Percentiles rank a stretch among this genome's conserved stretches.
Conservation (phyloP, 2,329 filamentous ascomycete genomes). For the Colletotrichum euphorbiae region DNA sequence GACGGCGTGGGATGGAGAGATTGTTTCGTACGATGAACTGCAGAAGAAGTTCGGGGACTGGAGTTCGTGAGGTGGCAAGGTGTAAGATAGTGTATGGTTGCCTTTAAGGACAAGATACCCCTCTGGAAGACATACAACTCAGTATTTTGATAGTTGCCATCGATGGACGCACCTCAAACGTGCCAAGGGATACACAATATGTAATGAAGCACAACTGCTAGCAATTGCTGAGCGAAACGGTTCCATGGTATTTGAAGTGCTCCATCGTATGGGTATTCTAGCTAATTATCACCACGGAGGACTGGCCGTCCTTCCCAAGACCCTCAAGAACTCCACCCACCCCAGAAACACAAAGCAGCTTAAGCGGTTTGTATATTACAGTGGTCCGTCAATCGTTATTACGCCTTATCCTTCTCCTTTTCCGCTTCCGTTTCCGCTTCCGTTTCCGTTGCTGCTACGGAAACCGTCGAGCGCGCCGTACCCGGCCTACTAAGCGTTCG, state of each 20-base stretch:
- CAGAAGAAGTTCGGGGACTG: slow-evolving; percentile 41
- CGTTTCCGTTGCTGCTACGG: slow-evolving; percentile 29
- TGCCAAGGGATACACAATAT: neutral
- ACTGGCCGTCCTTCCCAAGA: neutral
- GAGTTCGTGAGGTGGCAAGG: slow-evolving; percentile 1
- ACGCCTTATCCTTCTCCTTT: slow-evolving; percentile 18
- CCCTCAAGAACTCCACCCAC: slow-evolving; percentile 17
- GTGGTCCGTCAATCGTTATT: neutral
- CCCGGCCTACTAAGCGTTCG: slow-evolving; percentile 56
- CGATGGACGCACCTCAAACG: no score
- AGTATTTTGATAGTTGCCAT: neutral
- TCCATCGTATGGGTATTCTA: slow-evolving; percentile 33
- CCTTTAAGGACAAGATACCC: slow-evolving; percentile 16
- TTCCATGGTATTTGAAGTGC: neutral
- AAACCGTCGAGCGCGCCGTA: slow-evolving; percentile 50
- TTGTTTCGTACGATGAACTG: slow-evolving; percentile 51
- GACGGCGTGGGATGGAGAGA: slow-evolving; percentile 47
- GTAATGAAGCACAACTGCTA: neutral
- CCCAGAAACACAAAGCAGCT: neutral
- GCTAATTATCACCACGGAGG: neutral
- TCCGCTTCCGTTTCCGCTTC: neutral
- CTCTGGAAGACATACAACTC: slow-evolving; percentile 10
- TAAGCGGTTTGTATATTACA: slow-evolving; percentile 6
- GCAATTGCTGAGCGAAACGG: neutral
- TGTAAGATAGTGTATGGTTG: slow-evolving; percentile 30